phyloP scores from a whole-genome alignment of 2,329 filamentous ascomycete genomes.

The Chaetomium sp. region DNA sequence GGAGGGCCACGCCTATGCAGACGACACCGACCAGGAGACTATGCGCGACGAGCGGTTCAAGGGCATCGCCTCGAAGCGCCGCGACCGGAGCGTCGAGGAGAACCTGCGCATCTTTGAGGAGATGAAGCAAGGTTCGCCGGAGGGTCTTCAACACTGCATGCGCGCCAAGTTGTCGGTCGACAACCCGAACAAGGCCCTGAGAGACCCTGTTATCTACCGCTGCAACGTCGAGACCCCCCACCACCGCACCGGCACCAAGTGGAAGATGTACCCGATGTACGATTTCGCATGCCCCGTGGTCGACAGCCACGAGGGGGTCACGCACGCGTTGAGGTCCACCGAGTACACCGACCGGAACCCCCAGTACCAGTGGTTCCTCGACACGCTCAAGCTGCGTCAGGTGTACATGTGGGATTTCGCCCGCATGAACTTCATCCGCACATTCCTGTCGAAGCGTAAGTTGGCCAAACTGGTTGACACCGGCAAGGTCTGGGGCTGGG shows the following conservation, averaged over 20 bases:
- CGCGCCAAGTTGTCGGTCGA: constrained; percentile 89
- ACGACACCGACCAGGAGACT: constrained; percentile 84
- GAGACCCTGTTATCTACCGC: constrained; percentile 95
- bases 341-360: constrained; percentile 84
- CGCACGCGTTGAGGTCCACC: constrained; percentile 74
- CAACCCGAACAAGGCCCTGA: constrained; percentile 90
- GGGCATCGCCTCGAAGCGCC: constrained; percentile 72
- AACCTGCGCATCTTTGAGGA: constrained; percentile 81
- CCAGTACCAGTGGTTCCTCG: constrained; percentile 81
- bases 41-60: constrained; percentile 83
- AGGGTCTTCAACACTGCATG: constrained; percentile 82
- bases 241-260: constrained; percentile 70
- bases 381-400: constrained; percentile 64
- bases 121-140: constrained; percentile 80
- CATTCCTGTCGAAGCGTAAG: constrained; percentile 80
- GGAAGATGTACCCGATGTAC: constrained; percentile 86
- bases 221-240: constrained; percentile 67
- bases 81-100: constrained; percentile 74
- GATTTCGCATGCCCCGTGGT: constrained; percentile 81
- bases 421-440: constrained; percentile 74
- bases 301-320: constrained; percentile 74
- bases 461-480: constrained; percentile 75
- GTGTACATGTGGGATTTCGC: constrained; percentile 84
- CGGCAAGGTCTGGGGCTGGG: constrained; percentile 75
- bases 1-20: constrained; percentile 83